phyloP scores from a whole-genome alignment of 345 rosid genomes.

The Salix purpurea region DNA sequence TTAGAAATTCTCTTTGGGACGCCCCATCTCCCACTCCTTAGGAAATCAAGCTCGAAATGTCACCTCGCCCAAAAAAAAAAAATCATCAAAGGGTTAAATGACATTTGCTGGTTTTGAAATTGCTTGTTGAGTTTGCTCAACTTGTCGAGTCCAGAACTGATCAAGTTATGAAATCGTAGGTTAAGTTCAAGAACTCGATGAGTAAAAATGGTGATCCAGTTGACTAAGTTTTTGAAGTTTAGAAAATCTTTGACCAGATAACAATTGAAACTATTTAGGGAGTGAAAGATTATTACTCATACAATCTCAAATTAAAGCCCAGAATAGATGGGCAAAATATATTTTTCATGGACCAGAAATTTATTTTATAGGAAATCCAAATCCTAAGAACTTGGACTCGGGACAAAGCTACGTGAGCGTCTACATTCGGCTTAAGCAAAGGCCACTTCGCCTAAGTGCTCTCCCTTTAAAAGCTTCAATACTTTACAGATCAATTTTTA shows the following conservation, averaged over 20 bases:
- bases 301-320: too few species aligned
- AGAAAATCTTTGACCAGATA: constrained; percentile 7
- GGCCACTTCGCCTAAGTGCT: too few species aligned
- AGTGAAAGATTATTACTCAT: too few species aligned
- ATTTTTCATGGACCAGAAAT: too few species aligned
- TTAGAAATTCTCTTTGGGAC: constrained; percentile 10
- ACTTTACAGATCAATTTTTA: too few species aligned
- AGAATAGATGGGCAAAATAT: too few species aligned
- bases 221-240: constrained; percentile 33
- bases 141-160: constrained; percentile 57
- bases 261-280: constrained; percentile 22
- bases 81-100: constrained; percentile 15
- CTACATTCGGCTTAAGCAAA: too few species aligned
- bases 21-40: constrained; percentile 31
- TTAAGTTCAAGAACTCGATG: constrained; percentile 45
- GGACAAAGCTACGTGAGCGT: too few species aligned
- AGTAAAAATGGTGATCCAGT: constrained; percentile 67
- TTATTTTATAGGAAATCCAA: too few species aligned
- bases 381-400: too few species aligned
- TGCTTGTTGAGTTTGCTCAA: constrained; percentile 57
- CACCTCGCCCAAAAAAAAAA: constrained; percentile 19
- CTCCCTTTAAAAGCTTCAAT: too few species aligned
- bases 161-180: constrained; percentile 43
- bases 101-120: constrained; percentile 39
- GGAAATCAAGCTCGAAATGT: constrained; percentile 20